Evolutionary conservation across 2,329 filamentous ascomycete species (phyloP).

Genomic region (Xylariaceae sp.): DNA sequence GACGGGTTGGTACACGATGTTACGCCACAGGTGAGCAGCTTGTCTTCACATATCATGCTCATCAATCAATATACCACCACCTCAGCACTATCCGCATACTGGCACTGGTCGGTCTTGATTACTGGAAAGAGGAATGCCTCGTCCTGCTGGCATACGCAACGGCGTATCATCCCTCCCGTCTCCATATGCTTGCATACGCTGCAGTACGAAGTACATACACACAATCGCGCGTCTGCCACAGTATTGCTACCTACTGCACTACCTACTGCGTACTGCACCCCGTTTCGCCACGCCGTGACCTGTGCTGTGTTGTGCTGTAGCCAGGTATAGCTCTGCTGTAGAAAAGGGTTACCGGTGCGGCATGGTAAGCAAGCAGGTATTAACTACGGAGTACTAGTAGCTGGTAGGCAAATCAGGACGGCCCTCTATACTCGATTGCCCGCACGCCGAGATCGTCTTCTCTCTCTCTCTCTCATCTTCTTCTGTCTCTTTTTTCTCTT

Average conservation of each 20-base stretch:
- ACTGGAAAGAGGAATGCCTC: slow-evolving; percentile 11
- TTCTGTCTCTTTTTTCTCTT: neutral
- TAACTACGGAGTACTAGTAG: neutral
- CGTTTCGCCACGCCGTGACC: slow-evolving; percentile 22
- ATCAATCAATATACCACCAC: neutral
- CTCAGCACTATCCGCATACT: neutral
- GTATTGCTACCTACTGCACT: slow-evolving; percentile 24
- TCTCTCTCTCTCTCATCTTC: slow-evolving; percentile 3
- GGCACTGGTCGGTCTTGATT: neutral
- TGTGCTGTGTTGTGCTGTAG: slow-evolving; percentile 9
- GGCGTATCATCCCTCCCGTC: slow-evolving; percentile 17
- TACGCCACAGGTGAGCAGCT: slow-evolving; percentile 18
- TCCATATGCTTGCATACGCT: slow-evolving; percentile 17
- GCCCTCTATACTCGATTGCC: neutral
- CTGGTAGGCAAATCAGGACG: slow-evolving; percentile 1
- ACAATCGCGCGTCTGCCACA: slow-evolving; percentile 19
- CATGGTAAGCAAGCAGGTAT: neutral
- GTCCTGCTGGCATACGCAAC: slow-evolving; percentile 17
- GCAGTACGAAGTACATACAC: neutral
- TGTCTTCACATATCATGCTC: neutral
- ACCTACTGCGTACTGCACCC: neutral
- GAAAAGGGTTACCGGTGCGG: neutral
- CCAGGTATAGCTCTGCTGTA: neutral
- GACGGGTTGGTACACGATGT: slow-evolving; percentile 12
- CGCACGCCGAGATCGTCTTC: slow-evolving; percentile 15